Base-by-base conservation (phyloP, 2,329 filamentous ascomycete species). In the Fonsecaea erecta region DNA sequence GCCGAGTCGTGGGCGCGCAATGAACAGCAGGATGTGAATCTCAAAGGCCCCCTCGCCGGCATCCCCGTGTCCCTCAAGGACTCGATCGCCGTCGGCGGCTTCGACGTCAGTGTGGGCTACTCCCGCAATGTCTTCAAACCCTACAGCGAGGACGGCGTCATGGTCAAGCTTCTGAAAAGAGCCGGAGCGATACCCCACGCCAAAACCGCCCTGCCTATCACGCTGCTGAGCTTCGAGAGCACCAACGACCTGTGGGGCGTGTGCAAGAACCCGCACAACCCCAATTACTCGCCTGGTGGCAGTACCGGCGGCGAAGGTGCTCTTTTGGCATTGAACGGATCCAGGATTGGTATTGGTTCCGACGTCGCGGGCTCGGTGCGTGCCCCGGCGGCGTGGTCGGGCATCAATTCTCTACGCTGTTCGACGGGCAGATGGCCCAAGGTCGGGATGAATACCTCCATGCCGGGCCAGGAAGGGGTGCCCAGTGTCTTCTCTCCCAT, bases 351-450 rank as follows among this genome's bases (percentile, higher is more conserved):
- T 46, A 90, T 97, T 70, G 94, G 93, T 9, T 93, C 90, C 54
- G 93, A 97, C 76, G 93, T 97, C 16, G 93, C 93, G 14, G 93
- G 94, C 32, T 95, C 91, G 16, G 93, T 97, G 4, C 86, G 93
- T 59, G 89, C 86, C 1, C 94, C 93, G 0, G 94, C 93, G 4
- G 92, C 96, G 72, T 97, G 93, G 80, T 90, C 90, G 1, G 93
- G 93, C 8, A 92, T 94, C 75, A 97, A 96, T 77, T 90, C 90
- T 18, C 80, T 97, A 26, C 87, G 91, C 37, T 97, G 93, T 78
- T 93, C 91, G 2, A 96, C 91, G 1, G 93, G 94, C 1, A 85
- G 93, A 55, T 97, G 93, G 92, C 92, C 92, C 0, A 96, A 96
- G 77, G 84, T 86, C 48, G 92, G 92, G 9, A 88, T 92, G 75